Evolutionary conservation across 257 asterid genomes (phyloP), one percentile per base, ranked within the genome.

Genomic region (Nemophila menziesii): DNA sequence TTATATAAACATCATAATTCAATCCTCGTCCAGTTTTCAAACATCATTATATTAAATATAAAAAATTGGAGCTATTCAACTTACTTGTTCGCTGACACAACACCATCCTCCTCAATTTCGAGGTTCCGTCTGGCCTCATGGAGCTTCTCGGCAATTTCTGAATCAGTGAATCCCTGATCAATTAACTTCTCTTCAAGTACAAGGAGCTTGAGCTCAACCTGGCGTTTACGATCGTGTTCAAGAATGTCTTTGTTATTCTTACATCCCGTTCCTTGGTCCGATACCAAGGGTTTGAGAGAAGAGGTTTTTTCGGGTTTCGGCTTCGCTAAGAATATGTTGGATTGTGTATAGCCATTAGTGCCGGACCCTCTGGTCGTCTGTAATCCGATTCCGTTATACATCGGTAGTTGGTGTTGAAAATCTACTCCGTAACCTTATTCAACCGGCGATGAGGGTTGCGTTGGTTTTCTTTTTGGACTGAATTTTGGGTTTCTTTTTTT

Each of bases 341-440:
- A 36, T 37, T 87, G 97, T 41, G 80, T 62, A 70, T 87, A 61
- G 4, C 97, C 97, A 51, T 83, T 83, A 20, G 95, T 87, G 44
- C 97, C 97, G 27, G 97, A 87, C n/a, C 97, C 97, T 15, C 97
- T 73, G 43, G 96, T 61, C 21, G 97, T 87, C 66, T 73, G 93
- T 16, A 87, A 53, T 12, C 95, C 97, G 55, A 83, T 87, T n/a
- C 97, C 97, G 74, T 83, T 87, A 45, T 87, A 87, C 97, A 87
- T 86, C 14, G 13, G 11, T 34, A 4, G 11, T 1, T 29, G 6
- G 36, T 6, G 36, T 6, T 6, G 36, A 11, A 11, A 29, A 29
- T 11, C 36, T 11, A 8, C 11, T 34, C 14, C 11, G 39, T 11
- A 33, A 33, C 38, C 38, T n/a, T 33, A 33, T 1, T 1, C 1